Percentiles rank a stretch among this genome's conserved stretches.
phyloP scores from a whole-genome alignment of 306 rosid species.

The Prunus dulcis region DNA sequence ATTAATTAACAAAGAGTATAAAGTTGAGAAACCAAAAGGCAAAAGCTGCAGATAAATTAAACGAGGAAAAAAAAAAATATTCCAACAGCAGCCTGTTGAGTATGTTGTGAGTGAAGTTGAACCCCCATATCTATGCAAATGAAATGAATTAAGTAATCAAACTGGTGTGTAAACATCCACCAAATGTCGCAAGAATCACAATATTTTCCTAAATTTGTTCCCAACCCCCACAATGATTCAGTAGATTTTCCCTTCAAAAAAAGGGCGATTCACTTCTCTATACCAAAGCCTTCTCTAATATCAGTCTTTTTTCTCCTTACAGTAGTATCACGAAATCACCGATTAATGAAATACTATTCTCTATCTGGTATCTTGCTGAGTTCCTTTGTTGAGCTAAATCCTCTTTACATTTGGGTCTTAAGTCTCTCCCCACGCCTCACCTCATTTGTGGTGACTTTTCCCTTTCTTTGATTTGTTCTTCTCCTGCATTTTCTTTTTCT shows the following conservation, averaged over 20 bases:
- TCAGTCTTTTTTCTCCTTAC: conserved; percentile 5
- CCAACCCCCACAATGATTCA: conserved; percentile 39
- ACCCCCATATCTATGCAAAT: neutral
- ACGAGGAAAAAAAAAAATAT: neutral
- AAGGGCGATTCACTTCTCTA: conserved; percentile 16
- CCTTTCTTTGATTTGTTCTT: conserved; percentile 85
- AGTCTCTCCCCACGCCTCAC: conserved; percentile 1
- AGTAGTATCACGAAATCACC: conserved; percentile 28
- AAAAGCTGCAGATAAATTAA: neutral
- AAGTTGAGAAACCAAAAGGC: neutral
- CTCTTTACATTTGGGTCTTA: conserved; percentile 24
- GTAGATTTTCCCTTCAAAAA: conserved; percentile 15
- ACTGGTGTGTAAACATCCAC: conserved; percentile 10
- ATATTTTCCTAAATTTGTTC: neutral
- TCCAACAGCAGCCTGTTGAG: neutral
- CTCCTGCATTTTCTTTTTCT: conserved; percentile 89
- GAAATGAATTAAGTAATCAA: conserved; percentile 21
- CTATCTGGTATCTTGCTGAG: conserved; percentile 31
- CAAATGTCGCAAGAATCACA: conserved; percentile 30
- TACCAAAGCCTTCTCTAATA: conserved; percentile 21
- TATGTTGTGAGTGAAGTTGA: neutral
- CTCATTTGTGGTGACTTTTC: conserved; percentile 54
- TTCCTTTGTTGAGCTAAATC: conserved; percentile 29
- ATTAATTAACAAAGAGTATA: neutral
- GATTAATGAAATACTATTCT: conserved; percentile 25